phyloP scores from a whole-genome alignment of 2,329 filamentous ascomycete genomes.

The Fusarium palustre region DNA sequence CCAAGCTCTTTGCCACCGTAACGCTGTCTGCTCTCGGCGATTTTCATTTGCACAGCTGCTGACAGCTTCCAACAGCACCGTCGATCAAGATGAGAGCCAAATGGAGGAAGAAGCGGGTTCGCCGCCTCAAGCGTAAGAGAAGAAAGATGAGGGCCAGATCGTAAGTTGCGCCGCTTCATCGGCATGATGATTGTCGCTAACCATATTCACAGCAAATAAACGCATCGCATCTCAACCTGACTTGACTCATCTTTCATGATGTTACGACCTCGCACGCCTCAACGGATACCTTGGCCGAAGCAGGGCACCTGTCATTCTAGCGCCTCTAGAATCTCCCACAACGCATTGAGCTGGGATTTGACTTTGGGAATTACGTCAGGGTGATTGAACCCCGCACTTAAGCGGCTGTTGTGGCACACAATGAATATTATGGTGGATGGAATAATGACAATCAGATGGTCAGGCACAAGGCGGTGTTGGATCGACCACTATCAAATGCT shows the following conservation, averaged over 20 bases:
- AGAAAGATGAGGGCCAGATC: constrained; percentile 99
- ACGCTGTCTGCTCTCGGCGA: constrained; percentile 16
- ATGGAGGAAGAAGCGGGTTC: constrained; percentile 99
- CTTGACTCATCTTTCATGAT: constrained; percentile 60
- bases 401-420: constrained; percentile 48
- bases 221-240: constrained; percentile 69
- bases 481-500: constrained; percentile 47
- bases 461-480: constrained; percentile 49
- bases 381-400: constrained; percentile 48
- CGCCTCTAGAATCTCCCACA: constrained; percentile 37
- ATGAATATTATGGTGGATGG: constrained; percentile 48
- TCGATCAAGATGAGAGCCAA: constrained; percentile 86
- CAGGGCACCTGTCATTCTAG: constrained; percentile 39
- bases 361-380: constrained; percentile 47
- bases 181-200: constrained; percentile 46
- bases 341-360: constrained; percentile 42
- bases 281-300: constrained; percentile 46
- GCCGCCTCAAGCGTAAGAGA: constrained; percentile 99
- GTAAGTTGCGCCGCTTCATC: constrained; percentile 68
- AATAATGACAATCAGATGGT: constrained; percentile 50
- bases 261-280: constrained; percentile 51
- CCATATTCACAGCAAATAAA: constrained; percentile 71
- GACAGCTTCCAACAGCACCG: constrained; percentile 45
- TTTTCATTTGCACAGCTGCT: constrained; percentile 31
- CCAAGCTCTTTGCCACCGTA: constrained; percentile 20